Percentiles rank a stretch among this genome's conserved stretches.
Conservation (phyloP, 2,329 filamentous ascomycete genomes). For the Nigrograna mackinnonii region DNA sequence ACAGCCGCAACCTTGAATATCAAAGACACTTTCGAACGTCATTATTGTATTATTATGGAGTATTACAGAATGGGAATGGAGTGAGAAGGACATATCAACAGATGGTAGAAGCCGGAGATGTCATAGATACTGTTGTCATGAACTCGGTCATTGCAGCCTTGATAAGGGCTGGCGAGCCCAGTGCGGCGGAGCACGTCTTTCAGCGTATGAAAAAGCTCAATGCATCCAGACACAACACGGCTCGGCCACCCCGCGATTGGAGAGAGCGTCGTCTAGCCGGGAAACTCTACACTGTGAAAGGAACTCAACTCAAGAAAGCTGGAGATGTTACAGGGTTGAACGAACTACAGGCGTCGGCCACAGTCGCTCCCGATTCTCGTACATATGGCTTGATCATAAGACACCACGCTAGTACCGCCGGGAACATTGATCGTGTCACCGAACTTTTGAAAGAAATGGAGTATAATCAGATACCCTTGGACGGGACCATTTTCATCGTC, state of each 20-base stretch:
- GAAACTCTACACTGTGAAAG: constrained; percentile 51
- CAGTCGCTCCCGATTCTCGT: constrained; percentile 72
- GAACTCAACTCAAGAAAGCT: constrained; percentile 40
- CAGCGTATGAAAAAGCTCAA: constrained; percentile 76
- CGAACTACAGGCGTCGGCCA: constrained; percentile 66
- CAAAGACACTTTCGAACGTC: constrained; percentile 82
- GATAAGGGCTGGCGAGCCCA: constrained; percentile 73
- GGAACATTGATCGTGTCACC: constrained; percentile 72
- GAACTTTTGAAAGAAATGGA: constrained; percentile 82
- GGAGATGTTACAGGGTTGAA: constrained; percentile 59
- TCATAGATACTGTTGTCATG: constrained; percentile 84
- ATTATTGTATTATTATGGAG: constrained; percentile 81
- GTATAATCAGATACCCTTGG: constrained; percentile 64
- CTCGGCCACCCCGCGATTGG: constrained; percentile 36
- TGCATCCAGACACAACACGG: constrained; percentile 30
- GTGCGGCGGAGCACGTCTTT: constrained; percentile 80
- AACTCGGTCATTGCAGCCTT: constrained; percentile 85
- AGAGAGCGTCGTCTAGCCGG: constrained; percentile 47
- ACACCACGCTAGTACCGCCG: constrained; percentile 69
- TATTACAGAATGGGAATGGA: constrained; percentile 72
- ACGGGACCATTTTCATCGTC: constrained; percentile 77
- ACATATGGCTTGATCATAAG: constrained; percentile 82
- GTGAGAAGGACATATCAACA: constrained; percentile 78
- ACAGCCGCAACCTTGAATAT: constrained; percentile 65
- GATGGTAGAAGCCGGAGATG: constrained; percentile 81